Evolutionary conservation across 805 yeast species (phyloP).

Genomic region (Candida nanaspora): DNA sequence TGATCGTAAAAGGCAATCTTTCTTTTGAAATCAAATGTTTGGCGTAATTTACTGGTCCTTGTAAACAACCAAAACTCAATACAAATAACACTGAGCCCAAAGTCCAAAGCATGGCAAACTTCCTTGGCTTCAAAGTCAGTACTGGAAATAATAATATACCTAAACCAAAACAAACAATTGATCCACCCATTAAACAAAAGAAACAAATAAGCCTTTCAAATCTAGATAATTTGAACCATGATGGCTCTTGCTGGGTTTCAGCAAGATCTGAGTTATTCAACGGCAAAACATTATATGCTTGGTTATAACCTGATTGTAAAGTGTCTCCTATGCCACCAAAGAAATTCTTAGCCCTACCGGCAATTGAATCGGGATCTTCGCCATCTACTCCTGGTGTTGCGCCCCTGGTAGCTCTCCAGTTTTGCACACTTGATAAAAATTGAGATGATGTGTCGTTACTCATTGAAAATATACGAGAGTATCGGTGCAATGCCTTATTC

Average conservation of each 20-base stretch:
- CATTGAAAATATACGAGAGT: neutral
- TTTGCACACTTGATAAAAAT: constrained; percentile 6
- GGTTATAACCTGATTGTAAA: constrained; percentile 30
- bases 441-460: constrained; percentile 6
- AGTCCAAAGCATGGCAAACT: constrained; percentile 88
- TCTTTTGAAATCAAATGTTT: constrained; percentile 68
- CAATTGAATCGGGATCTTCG: constrained; percentile 5
- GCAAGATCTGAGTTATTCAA: constrained; percentile 44
- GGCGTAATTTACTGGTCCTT: constrained; percentile 82
- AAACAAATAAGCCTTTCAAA: constrained; percentile 79
- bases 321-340: constrained; percentile 15
- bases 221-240: constrained; percentile 69
- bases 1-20: constrained; percentile 70
- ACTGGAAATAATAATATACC: constrained; percentile 86
- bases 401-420: constrained; percentile 5
- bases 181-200: constrained; percentile 65
- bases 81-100: constrained; percentile 85
- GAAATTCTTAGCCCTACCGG: constrained; percentile 13
- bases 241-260: constrained; percentile 50
- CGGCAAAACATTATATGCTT: constrained; percentile 62
- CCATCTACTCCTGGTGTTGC: constrained; percentile 5
- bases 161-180: constrained; percentile 73
- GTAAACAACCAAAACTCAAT: constrained; percentile 81
- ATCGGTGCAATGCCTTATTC: too few species aligned
- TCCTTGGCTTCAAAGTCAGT: constrained; percentile 80